Evolutionary conservation across 345 rosid genomes (phyloP).

Genomic region (Mallotus nudiflorus): DNA sequence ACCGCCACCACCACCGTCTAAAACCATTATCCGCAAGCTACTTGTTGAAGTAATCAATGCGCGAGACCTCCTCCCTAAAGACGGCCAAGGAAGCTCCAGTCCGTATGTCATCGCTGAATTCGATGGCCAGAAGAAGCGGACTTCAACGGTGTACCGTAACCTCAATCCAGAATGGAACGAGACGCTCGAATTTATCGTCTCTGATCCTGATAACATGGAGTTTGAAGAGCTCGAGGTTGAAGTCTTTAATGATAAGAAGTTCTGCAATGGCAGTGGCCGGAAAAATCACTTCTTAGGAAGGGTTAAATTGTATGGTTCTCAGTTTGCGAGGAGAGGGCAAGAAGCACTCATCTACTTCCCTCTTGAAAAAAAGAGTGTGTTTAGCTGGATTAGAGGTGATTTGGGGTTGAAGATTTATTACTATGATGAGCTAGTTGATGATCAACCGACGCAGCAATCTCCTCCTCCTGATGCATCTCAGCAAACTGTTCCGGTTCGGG

Average conservation of each 20-base stretch:
- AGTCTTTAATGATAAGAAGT: slow-evolving; percentile 77
- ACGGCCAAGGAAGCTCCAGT: slow-evolving; percentile 95
- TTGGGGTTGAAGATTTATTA: slow-evolving; percentile 76
- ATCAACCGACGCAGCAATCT: slow-evolving; percentile 29
- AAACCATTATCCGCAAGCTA: slow-evolving; percentile 51
- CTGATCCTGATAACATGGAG: slow-evolving; percentile 75
- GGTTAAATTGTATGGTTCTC: slow-evolving; percentile 82
- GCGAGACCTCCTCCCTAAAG: slow-evolving; percentile 83
- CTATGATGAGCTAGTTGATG: slow-evolving; percentile 63
- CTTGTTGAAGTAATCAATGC: slow-evolving; percentile 76
- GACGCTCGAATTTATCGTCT: slow-evolving; percentile 69
- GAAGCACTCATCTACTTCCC: slow-evolving; percentile 76
- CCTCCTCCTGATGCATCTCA: slow-evolving; percentile 28
- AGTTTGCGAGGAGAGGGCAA: slow-evolving; percentile 65
- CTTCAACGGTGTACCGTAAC: slow-evolving; percentile 69
- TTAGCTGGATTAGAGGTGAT: slow-evolving; percentile 92
- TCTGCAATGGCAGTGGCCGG: slow-evolving; percentile 73
- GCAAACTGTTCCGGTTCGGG: slow-evolving; percentile 12
- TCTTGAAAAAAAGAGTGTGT: slow-evolving; percentile 89
- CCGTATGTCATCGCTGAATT: slow-evolving; percentile 81
- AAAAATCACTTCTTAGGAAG: slow-evolving; percentile 90
- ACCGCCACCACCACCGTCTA: slow-evolving; percentile 21
- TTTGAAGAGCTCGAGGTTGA: slow-evolving; percentile 78
- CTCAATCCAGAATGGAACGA: slow-evolving; percentile 93
- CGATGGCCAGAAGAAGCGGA: slow-evolving; percentile 73